These are phyloP conservation scores for Macrophomina pseudophaseolina DNA, from an alignment of 2,329 filamentous ascomycete species.

Conservation along the genomic window DNA sequence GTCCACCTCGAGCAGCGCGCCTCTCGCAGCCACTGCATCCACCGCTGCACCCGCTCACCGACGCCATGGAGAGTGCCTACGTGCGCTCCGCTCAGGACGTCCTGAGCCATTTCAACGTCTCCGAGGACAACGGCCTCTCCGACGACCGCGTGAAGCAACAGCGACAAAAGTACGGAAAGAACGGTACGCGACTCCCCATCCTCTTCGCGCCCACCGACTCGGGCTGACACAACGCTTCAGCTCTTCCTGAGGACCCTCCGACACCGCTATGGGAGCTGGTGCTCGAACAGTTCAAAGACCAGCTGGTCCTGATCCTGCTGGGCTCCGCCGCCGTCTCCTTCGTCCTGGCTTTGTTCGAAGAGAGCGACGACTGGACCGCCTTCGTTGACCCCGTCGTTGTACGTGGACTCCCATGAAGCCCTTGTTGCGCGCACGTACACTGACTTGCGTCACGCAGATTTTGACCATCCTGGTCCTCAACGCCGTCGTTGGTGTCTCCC, in stretches of 20 bases:
- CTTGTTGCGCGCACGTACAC: slow-evolving; percentile 29
- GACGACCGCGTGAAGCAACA: slow-evolving; percentile 53
- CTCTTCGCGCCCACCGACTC: slow-evolving; percentile 26
- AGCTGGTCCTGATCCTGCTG: slow-evolving; percentile 92
- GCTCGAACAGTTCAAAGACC: slow-evolving; percentile 98
- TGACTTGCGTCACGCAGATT: slow-evolving; percentile 63
- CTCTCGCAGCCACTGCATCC: neutral
- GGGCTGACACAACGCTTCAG: slow-evolving; percentile 46
- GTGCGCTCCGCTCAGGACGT: slow-evolving; percentile 55
- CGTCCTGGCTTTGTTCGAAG: slow-evolving; percentile 88
- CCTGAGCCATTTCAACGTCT: slow-evolving; percentile 58
- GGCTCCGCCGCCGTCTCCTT: slow-evolving; percentile 94
- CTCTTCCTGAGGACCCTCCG: slow-evolving; percentile 85
- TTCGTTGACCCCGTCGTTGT: slow-evolving; percentile 97
- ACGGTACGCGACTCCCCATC: slow-evolving; percentile 49
- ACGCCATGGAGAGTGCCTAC: slow-evolving; percentile 60
- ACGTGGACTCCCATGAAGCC: slow-evolving; percentile 51
- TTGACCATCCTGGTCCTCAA: slow-evolving; percentile 96
- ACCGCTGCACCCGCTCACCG: neutral
- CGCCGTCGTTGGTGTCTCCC: slow-evolving; percentile 94
- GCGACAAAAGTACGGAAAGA: slow-evolving; percentile 58
- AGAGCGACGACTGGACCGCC: slow-evolving; percentile 91
- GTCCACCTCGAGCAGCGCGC: slow-evolving; percentile 20
- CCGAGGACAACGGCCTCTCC: slow-evolving; percentile 57
- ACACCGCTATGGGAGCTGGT: slow-evolving; percentile 97